Conservation (phyloP, 495 filamentous ascomycete species). For the Letharia columbiana region DNA sequence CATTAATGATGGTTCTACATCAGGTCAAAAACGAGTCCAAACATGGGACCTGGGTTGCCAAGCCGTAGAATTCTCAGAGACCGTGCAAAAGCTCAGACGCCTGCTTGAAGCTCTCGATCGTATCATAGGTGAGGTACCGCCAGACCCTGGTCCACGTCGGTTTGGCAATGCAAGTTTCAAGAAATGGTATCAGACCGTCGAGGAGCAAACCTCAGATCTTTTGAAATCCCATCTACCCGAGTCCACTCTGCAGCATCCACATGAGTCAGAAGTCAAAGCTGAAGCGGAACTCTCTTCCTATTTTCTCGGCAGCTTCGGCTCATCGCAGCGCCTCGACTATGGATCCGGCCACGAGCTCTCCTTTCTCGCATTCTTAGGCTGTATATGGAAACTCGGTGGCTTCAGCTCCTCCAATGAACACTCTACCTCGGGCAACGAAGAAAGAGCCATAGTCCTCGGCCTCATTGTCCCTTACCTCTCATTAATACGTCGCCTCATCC, state of each 20-base stretch:
- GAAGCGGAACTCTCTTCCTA: conserved; percentile 67
- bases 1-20: conserved; percentile 19
- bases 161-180: conserved; percentile 91
- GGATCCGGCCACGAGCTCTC: conserved; percentile 93
- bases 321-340: conserved; percentile 82
- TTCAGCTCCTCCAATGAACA: conserved; percentile 41
- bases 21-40: conserved; percentile 31
- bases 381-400: conserved; percentile 79
- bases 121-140: conserved; percentile 70
- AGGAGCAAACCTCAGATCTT: conserved; percentile 46
- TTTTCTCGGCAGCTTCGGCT: conserved; percentile 81
- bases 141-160: conserved; percentile 71
- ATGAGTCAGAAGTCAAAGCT: conserved; percentile 32
- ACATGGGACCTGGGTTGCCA: conserved; percentile 47
- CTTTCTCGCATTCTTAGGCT: conserved; percentile 84
- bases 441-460: conserved; percentile 69
- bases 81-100: conserved; percentile 53
- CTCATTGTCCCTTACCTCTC: conserved; percentile 67
- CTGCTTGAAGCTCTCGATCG: conserved; percentile 53
- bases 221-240: conserved; percentile 54
- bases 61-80: conserved; percentile 44
- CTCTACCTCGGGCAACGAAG: conserved; percentile 45
- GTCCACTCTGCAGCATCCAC: conserved; percentile 34
- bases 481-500: conserved; percentile 77
- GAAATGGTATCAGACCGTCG: conserved; percentile 65